Evolutionary conservation across 2,329 filamentous ascomycete genomes (phyloP).

Genomic region (Fusarium foetens): DNA sequence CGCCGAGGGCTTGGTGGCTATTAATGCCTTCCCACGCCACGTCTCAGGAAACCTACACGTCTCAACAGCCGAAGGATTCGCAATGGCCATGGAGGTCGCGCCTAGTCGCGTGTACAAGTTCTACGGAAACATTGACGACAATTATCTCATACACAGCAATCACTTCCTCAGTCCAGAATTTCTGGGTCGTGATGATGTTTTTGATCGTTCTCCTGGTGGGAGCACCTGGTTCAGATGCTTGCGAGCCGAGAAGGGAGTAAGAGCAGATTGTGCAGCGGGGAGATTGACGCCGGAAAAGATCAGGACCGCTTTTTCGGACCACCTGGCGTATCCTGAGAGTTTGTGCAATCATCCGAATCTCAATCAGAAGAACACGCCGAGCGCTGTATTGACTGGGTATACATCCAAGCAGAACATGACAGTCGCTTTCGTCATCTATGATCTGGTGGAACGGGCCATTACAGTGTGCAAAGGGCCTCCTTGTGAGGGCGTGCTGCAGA

Average conservation of each 20-base stretch:
- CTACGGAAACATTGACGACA: background rate
- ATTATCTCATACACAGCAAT: background rate
- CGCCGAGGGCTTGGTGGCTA: accelerated
- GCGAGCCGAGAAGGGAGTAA: background rate
- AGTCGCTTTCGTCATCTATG: background rate
- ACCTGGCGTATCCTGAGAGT: background rate
- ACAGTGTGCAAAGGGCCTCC: background rate
- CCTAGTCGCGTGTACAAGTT: background rate
- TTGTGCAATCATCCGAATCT: background rate
- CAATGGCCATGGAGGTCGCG: background rate
- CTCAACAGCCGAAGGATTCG: background rate
- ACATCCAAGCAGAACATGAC: background rate
- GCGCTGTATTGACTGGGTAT: background rate
- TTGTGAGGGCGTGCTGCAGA: background rate
- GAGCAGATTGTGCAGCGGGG: background rate
- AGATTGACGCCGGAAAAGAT: background rate
- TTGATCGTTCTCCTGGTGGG: background rate
- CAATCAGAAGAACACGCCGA: background rate
- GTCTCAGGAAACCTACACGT: background rate
- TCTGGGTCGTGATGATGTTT: background rate
- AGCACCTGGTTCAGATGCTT: background rate
- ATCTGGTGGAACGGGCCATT: background rate
- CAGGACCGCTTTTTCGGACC: background rate
- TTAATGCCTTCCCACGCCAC: background rate
- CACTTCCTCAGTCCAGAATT: background rate